phyloP scores from a whole-genome alignment of 108 stramenopile species.

The Conticribra weissflogii region DNA sequence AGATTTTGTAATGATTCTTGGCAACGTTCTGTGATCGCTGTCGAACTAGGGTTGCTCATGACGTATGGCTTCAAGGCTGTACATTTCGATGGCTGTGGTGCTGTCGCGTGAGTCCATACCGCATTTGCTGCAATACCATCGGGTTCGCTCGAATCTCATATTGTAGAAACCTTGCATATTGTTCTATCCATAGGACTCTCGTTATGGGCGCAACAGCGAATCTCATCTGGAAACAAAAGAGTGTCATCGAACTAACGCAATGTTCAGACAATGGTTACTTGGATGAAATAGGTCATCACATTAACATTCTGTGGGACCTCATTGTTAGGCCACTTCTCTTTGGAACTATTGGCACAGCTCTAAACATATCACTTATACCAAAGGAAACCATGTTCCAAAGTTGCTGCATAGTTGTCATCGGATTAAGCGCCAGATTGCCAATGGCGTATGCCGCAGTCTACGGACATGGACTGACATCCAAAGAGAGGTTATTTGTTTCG shows the following conservation, averaged over 20 bases:
- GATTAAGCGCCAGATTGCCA: constrained; percentile 17
- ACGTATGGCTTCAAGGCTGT: constrained; percentile 24
- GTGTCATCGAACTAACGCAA: not conserved
- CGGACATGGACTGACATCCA: constrained; percentile 12
- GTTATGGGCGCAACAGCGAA: constrained; percentile 24
- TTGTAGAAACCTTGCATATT: too few species aligned
- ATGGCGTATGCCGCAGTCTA: constrained; percentile 13
- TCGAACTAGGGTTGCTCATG: constrained; percentile 15
- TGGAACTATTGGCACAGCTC: constrained; percentile 43
- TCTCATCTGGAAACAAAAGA: constrained; percentile 20
- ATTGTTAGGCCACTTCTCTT: constrained; percentile 51
- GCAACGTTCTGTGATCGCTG: constrained; percentile 17
- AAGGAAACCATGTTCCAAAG: constrained; percentile 10
- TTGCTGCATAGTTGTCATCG: constrained; percentile 27
- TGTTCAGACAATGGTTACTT: not conserved
- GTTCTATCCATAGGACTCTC: not conserved
- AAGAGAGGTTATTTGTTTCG: constrained; percentile 43
- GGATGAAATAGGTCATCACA: constrained; percentile 25
- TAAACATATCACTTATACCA: constrained; percentile 15
- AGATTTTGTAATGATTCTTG: constrained; percentile 17
- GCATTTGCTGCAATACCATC: not conserved
- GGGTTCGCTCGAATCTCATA: not conserved
- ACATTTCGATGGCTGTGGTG: constrained; percentile 35
- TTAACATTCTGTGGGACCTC: constrained; percentile 36
- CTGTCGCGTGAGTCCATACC: constrained; percentile 17